These are phyloP conservation scores for Candida coquimbonensis DNA, from an alignment of 805 yeast species.

Conservation along the genomic window DNA sequence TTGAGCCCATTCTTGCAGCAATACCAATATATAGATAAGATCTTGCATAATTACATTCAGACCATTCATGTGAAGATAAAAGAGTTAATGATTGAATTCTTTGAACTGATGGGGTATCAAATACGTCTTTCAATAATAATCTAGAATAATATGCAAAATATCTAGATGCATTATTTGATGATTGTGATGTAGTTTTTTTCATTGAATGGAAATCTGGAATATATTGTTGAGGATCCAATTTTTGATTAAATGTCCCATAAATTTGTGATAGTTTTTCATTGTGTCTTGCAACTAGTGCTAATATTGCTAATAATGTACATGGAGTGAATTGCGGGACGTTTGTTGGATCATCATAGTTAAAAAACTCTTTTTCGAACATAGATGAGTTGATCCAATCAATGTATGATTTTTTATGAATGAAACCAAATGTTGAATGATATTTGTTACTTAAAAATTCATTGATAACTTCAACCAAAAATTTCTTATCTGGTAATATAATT, in stretches of 20 bases:
- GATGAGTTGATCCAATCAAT: constrained; percentile 7
- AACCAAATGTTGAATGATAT: constrained; percentile 8
- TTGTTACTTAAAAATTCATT: constrained; percentile 8
- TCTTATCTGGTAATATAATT: constrained; percentile 8
- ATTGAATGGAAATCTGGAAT: constrained; percentile 17
- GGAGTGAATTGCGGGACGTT: constrained; percentile 11
- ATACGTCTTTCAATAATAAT: constrained; percentile 24
- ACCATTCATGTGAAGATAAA: constrained; percentile 36
- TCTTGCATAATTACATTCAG: constrained; percentile 31
- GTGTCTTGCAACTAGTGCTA: constrained; percentile 31
- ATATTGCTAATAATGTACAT: constrained; percentile 25
- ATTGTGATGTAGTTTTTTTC: not conserved
- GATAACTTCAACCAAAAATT: constrained; percentile 1
- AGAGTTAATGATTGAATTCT: constrained; percentile 32
- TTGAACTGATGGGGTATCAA: constrained; percentile 33
- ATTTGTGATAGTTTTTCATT: constrained; percentile 24
- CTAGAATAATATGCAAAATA: constrained; percentile 37
- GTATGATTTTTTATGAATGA: constrained; percentile 8
- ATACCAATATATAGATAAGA: constrained; percentile 33
- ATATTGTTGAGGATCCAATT: constrained; percentile 22
- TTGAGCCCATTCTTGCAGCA: constrained; percentile 35
- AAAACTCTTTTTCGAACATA: constrained; percentile 7
- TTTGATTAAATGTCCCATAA: constrained; percentile 29
- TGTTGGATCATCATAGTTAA: constrained; percentile 13
- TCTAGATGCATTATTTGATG: constrained; percentile 28